Evolutionary conservation across 2,329 filamentous ascomycete species (phyloP).

Genomic region (Metarhizium guizhouense): DNA sequence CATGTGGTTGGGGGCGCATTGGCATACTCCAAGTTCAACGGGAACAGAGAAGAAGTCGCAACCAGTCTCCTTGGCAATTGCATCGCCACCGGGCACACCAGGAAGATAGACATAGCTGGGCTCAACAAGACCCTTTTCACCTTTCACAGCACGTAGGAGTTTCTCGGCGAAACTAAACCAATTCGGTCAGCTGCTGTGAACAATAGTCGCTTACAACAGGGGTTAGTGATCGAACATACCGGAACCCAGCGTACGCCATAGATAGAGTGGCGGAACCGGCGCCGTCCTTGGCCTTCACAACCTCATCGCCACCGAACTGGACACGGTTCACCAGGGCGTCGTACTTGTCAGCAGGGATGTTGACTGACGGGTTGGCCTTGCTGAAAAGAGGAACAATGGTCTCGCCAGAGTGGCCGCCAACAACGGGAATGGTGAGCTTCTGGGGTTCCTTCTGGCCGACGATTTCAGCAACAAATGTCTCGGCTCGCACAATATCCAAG

Average conservation of each 20-base stretch:
- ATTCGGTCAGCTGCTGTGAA: constrained; percentile 9
- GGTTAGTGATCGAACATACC: constrained; percentile 41
- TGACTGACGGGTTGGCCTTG: constrained; percentile 70
- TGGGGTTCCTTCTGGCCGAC: constrained; percentile 73
- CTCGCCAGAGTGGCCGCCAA: constrained; percentile 95
- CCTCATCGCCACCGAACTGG: constrained; percentile 96
- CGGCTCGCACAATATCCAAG: constrained; percentile 93
- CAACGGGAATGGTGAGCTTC: constrained; percentile 79
- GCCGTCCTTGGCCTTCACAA: constrained; percentile 90
- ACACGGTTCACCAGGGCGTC: constrained; percentile 88
- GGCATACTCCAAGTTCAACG: constrained; percentile 85
- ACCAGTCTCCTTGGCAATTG: constrained; percentile 74
- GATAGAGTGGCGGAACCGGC: constrained; percentile 84
- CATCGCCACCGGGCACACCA: constrained; percentile 79
- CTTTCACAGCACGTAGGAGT: constrained; percentile 78
- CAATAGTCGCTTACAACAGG: constrained; percentile 1
- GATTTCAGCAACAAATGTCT: constrained; percentile 89
- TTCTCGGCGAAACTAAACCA: constrained; percentile 76
- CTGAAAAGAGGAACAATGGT: constrained; percentile 98
- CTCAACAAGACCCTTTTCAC: constrained; percentile 88
- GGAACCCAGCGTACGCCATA: constrained; percentile 93
- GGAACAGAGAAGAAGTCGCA: constrained; percentile 94
- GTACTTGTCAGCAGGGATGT: constrained; percentile 82
- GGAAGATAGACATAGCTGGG: constrained; percentile 93
- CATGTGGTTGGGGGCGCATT: background rate